Conservation (phyloP, 768 basidiomycete genomes). For the Phanerodontia chrysosporium region DNA sequence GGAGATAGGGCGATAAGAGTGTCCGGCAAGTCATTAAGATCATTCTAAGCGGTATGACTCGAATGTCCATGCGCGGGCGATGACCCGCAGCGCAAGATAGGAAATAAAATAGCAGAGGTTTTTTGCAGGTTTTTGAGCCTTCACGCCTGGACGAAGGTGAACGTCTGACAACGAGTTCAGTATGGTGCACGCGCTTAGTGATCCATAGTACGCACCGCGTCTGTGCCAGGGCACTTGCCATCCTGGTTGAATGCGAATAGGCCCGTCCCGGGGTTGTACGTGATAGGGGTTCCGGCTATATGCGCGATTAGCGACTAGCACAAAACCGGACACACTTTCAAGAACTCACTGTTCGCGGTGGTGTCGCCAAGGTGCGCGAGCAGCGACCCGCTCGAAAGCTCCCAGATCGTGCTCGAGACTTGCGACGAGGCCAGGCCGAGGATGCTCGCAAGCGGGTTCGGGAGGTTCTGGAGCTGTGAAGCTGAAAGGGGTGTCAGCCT, state of each 20-base stretch:
- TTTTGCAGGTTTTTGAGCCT: not conserved
- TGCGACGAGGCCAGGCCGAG: not conserved
- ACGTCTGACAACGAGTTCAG: not conserved
- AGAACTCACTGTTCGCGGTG: not conserved
- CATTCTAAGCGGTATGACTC: no score
- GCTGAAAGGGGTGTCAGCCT: not conserved
- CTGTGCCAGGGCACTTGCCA: not conserved
- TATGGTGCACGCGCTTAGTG: not conserved
- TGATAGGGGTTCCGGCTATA: not conserved
- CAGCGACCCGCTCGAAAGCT: not conserved
- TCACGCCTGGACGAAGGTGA: not conserved
- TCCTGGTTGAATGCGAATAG: not conserved
- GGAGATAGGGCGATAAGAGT: not conserved
- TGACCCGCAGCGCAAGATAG: not conserved
- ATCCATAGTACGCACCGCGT: not conserved
- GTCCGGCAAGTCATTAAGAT: no score
- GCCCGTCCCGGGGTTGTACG: not conserved
- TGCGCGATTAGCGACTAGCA: not conserved
- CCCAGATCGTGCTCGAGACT: slow-evolving; percentile 1
- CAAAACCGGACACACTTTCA: not conserved
- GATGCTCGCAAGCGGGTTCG: not conserved
- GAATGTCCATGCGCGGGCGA: not conserved
- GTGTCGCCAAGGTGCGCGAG: not conserved
- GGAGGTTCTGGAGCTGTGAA: not conserved
- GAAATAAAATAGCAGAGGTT: no score